Conservation (phyloP, 139 green algal genomes). For the Picochlorum costavermella region DNA sequence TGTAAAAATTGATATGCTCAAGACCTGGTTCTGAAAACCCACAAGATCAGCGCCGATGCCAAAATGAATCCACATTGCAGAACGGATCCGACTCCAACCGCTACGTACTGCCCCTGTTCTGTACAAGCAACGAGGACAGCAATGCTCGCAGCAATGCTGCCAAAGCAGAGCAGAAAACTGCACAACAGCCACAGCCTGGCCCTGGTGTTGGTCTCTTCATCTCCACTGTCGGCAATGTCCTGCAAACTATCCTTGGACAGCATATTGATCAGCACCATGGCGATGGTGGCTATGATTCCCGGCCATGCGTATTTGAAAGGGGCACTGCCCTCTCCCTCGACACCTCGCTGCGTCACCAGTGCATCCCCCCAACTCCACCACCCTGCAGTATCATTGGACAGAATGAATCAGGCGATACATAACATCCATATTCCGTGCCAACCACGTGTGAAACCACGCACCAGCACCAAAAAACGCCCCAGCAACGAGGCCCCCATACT, state of each 20-base stretch:
- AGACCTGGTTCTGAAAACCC: slow-evolving; percentile 21
- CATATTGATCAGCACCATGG: slow-evolving; percentile 38
- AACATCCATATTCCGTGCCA: neutral
- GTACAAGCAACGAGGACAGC: slow-evolving; percentile 26
- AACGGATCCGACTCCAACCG: slow-evolving; percentile 31
- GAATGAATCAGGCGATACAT: neutral
- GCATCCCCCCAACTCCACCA: slow-evolving; percentile 34
- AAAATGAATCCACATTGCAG: slow-evolving; percentile 37
- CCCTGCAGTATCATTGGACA: slow-evolving; percentile 4
- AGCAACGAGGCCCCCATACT: slow-evolving; percentile 20
- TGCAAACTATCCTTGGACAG: slow-evolving; percentile 24
- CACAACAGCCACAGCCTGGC: slow-evolving; percentile 35
- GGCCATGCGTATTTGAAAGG: slow-evolving; percentile 36
- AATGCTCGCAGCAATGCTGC: slow-evolving; percentile 27
- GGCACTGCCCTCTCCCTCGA: slow-evolving; percentile 4
- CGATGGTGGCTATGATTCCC: slow-evolving; percentile 33
- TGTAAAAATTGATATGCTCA: neutral
- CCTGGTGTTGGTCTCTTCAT: slow-evolving; percentile 19
- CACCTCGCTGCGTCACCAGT: slow-evolving; percentile 19
- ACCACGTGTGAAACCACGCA: neutral
- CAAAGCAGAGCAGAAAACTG: slow-evolving; percentile 29
- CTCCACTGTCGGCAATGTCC: slow-evolving; percentile 8
- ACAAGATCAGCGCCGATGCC: slow-evolving; percentile 21
- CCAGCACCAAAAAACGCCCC: slow-evolving; percentile 34
- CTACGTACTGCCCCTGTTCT: slow-evolving; percentile 10